Percentiles rank a stretch among this genome's conserved stretches.
Conservation (phyloP, 202 grass and related monocot genomes). For the Elaeis oleifera region DNA sequence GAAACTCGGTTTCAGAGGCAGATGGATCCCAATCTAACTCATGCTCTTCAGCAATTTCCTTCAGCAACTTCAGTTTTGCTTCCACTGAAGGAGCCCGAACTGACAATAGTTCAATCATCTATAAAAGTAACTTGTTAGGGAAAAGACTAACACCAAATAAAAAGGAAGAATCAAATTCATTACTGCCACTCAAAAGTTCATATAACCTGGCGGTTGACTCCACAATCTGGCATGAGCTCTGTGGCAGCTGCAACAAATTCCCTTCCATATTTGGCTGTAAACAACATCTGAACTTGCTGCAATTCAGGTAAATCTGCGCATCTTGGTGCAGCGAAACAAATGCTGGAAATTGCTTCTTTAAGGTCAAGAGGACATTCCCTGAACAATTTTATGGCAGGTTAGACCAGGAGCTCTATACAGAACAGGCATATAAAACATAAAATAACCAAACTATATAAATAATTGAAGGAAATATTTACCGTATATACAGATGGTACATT, state of each 20-base stretch:
- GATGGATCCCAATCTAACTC: constrained; percentile 95
- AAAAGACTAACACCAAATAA: background rate
- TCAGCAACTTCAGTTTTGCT: constrained; percentile 82
- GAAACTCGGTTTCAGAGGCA: constrained; percentile 64
- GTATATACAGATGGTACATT: too few species aligned
- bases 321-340: constrained; percentile 96
- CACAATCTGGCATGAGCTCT: constrained; percentile 84
- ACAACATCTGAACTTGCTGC: constrained; percentile 86
- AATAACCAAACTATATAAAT: too few species aligned
- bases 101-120: constrained; percentile 97
- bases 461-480: too few species aligned
- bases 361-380: constrained; percentile 96
- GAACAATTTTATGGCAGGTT: constrained; percentile 14
- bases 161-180: background rate
- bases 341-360: constrained; percentile 97
- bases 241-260: constrained; percentile 75
- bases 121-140: constrained; percentile 25
- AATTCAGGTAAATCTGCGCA: constrained; percentile 91
- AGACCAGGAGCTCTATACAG: background rate
- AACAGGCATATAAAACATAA: too few species aligned
- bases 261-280: constrained; percentile 82
- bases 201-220: constrained; percentile 92
- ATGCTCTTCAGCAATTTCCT: constrained; percentile 97
- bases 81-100: constrained; percentile 70
- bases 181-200: background rate